Conservation (phyloP, 2,329 filamentous ascomycete genomes). For the Monilinia vaccinii-corymbosi region DNA sequence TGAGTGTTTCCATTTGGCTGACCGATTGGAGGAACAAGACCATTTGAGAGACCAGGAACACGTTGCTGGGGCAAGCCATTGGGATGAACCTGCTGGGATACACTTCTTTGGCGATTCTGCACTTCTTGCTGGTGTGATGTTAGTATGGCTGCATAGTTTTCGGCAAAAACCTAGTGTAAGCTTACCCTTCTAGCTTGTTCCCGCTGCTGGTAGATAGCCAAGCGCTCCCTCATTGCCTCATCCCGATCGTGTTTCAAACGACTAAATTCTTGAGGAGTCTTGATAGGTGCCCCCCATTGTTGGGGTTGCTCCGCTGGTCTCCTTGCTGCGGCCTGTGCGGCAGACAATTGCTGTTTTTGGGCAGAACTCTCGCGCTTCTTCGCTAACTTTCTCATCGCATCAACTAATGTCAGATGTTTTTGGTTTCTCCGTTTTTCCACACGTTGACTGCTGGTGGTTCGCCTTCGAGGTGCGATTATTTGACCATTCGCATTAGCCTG, state of each 20-base stretch:
- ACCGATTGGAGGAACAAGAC: slow-evolving; percentile 14
- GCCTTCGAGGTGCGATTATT: slow-evolving; percentile 48
- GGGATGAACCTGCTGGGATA: slow-evolving; percentile 11
- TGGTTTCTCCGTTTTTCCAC: slow-evolving; percentile 83
- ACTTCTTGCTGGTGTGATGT: slow-evolving; percentile 38
- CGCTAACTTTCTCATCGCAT: slow-evolving; percentile 89
- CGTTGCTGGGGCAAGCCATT: slow-evolving; percentile 11
- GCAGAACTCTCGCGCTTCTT: slow-evolving; percentile 82
- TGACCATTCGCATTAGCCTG: slow-evolving; percentile 33
- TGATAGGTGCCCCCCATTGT: slow-evolving; percentile 35
- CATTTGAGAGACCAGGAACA: slow-evolving; percentile 17
- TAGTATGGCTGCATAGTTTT: slow-evolving; percentile 6
- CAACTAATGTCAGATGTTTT: slow-evolving; percentile 79
- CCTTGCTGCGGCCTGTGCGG: slow-evolving; percentile 66
- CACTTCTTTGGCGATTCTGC: slow-evolving; percentile 17
- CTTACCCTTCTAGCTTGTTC: slow-evolving; percentile 45
- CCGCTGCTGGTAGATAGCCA: slow-evolving; percentile 37
- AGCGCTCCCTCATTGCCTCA: slow-evolving; percentile 52
- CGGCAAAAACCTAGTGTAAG: slow-evolving; percentile 11
- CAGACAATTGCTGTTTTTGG: slow-evolving; percentile 81
- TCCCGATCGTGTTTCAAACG: slow-evolving; percentile 82
- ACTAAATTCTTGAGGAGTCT: slow-evolving; percentile 82
- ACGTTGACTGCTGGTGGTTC: slow-evolving; percentile 69
- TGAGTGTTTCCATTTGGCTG: slow-evolving; percentile 15
- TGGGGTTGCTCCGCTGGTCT: slow-evolving; percentile 63